phyloP scores from a whole-genome alignment of 2,329 filamentous ascomycete species.

The Trichoderma simmonsii region DNA sequence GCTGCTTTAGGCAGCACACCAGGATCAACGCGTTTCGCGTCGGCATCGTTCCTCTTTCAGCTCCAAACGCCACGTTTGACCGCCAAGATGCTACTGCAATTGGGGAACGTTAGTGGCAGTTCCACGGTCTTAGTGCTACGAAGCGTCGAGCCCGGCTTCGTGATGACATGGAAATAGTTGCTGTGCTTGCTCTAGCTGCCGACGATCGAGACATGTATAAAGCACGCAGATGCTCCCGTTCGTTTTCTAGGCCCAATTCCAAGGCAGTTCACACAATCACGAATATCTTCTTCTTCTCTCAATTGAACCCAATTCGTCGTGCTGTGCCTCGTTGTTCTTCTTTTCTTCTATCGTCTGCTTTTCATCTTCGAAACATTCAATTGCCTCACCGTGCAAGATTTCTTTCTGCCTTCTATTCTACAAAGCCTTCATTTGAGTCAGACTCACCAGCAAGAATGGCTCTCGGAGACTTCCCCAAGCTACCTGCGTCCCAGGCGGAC shows the following conservation, averaged over 20 bases:
- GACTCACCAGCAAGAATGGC: conserved; percentile 32
- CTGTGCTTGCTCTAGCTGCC: background rate
- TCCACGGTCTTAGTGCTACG: background rate
- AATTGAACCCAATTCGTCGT: background rate
- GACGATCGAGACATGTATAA: background rate
- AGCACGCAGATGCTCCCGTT: background rate
- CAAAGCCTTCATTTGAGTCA: background rate
- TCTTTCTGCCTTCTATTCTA: background rate
- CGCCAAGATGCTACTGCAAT: background rate
- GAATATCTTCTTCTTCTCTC: background rate
- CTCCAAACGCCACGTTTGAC: conserved; percentile 1
- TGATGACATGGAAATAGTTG: background rate
- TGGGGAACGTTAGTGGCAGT: background rate
- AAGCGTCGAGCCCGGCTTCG: background rate
- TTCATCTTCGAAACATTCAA: background rate
- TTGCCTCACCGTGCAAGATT: background rate
- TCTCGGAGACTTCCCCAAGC: conserved; percentile 38
- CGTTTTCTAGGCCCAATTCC: background rate
- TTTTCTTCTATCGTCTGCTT: background rate
- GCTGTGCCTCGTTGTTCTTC: background rate
- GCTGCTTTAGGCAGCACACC: conserved; percentile 20
- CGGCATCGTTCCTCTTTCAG: background rate
- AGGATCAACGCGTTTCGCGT: conserved; percentile 17
- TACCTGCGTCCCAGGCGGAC: conserved; percentile 46
- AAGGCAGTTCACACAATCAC: background rate